Percentiles rank a stretch among this genome's conserved stretches.
phyloP scores from a whole-genome alignment of 83 land plant genomes.

The Picea mariana region DNA sequence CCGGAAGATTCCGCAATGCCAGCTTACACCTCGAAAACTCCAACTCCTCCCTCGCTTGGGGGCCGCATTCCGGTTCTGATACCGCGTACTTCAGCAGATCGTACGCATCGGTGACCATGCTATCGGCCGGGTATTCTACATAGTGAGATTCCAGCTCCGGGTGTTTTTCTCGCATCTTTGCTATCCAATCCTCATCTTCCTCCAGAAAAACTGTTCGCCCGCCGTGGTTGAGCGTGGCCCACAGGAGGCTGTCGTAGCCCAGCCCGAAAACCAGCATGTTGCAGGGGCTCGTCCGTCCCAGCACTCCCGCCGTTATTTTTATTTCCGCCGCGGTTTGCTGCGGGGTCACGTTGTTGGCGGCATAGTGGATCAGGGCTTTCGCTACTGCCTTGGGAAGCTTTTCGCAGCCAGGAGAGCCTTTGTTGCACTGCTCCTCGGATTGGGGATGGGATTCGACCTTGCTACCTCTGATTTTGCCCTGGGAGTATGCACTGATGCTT shows the following conservation, averaged over 20 bases:
- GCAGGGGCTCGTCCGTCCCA: conserved; percentile 54
- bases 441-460: neutral
- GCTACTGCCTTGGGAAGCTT: conserved; percentile 37
- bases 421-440: neutral
- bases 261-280: conserved; percentile 83
- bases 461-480: neutral
- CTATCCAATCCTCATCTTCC: conserved; percentile 42
- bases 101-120: conserved; percentile 44
- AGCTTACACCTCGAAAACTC: conserved; percentile 44
- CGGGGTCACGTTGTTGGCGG: conserved; percentile 55
- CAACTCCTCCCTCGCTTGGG: neutral
- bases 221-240: conserved; percentile 43
- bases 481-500: neutral
- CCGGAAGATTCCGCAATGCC: conserved; percentile 50
- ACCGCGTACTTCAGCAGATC: conserved; percentile 54
- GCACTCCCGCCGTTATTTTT: conserved; percentile 40
- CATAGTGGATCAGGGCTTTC: conserved; percentile 52
- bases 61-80: conserved; percentile 22
- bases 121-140: conserved; percentile 29
- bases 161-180: neutral
- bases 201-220: conserved; percentile 69
- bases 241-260: conserved; percentile 35
- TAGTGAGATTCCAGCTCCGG: conserved; percentile 23
- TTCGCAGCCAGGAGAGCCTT: conserved; percentile 7
- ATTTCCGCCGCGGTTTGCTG: conserved; percentile 64